Evolutionary conservation across 2,329 filamentous ascomycete genomes (phyloP).

Genomic region (Colletotrichum truncatum): DNA sequence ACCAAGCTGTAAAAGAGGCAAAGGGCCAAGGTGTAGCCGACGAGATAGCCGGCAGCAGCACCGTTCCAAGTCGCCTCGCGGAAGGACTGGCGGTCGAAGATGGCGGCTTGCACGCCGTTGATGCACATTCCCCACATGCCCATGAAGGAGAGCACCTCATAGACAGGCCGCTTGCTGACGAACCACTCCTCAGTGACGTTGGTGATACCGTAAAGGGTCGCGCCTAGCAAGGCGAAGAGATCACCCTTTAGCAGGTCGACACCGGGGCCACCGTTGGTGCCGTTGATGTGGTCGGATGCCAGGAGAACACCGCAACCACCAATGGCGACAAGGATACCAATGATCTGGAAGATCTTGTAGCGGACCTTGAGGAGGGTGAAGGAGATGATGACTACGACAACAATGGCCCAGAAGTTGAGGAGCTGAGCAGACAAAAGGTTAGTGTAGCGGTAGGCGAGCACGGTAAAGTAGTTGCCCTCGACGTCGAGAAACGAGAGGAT

Average conservation of each 20-base stretch:
- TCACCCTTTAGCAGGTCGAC: slow-evolving; percentile 88
- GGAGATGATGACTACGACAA: slow-evolving; percentile 87
- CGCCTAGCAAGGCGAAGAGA: slow-evolving; percentile 88
- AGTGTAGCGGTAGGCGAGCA: slow-evolving; percentile 91
- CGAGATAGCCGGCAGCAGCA: slow-evolving; percentile 80
- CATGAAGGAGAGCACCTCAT: slow-evolving; percentile 93
- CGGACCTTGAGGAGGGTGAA: slow-evolving; percentile 86
- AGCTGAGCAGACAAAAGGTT: slow-evolving; percentile 93
- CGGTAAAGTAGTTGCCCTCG: slow-evolving; percentile 97
- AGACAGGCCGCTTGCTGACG: slow-evolving; percentile 84
- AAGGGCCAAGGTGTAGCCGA: slow-evolving; percentile 89
- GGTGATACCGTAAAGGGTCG: slow-evolving; percentile 88
- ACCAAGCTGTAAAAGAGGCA: slow-evolving; percentile 88
- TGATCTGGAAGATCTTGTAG: slow-evolving; percentile 86
- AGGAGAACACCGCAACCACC: slow-evolving; percentile 90
- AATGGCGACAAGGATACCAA: slow-evolving; percentile 89
- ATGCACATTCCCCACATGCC: slow-evolving; percentile 89
- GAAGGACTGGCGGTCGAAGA: slow-evolving; percentile 87
- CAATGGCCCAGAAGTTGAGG: slow-evolving; percentile 99
- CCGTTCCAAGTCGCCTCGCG: slow-evolving; percentile 70
- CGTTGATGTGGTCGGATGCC: slow-evolving; percentile 85
- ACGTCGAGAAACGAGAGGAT: slow-evolving; percentile 94
- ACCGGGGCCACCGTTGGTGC: slow-evolving; percentile 73
- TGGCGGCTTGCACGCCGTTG: slow-evolving; percentile 89
- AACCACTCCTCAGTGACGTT: slow-evolving; percentile 97